These are phyloP conservation scores for Poa pratensis DNA, from an alignment of 176 grass and related monocot species.

Conservation along the genomic window DNA sequence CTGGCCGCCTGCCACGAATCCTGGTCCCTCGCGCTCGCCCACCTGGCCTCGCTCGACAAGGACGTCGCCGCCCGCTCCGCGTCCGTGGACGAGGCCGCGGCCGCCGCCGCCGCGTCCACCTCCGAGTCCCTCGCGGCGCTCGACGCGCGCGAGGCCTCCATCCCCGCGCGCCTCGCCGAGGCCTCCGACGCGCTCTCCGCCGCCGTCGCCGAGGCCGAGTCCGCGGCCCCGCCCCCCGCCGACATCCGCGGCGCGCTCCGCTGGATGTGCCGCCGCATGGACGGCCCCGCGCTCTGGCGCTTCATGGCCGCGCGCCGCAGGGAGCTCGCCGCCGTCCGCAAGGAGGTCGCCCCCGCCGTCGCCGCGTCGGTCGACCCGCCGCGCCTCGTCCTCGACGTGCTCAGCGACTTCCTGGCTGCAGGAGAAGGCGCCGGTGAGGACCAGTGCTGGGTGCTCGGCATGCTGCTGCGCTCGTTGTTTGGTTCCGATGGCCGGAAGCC, in stretches of 20 bases:
- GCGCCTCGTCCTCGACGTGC: constrained; percentile 65
- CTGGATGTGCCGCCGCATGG: constrained; percentile 84
- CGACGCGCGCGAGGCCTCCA: constrained; percentile 48
- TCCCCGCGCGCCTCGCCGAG: constrained; percentile 46
- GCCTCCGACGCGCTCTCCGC: constrained; percentile 49
- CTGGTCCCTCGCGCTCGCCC: constrained; percentile 53
- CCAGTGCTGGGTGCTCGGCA: constrained; percentile 61
- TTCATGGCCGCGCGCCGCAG: constrained; percentile 53
- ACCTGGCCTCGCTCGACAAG: constrained; percentile 66
- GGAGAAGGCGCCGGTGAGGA: constrained; percentile 37
- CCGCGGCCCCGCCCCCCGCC: constrained; percentile 37
- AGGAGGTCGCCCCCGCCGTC: constrained; percentile 54
- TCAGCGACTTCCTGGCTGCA: constrained; percentile 56
- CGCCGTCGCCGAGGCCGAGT: constrained; percentile 47
- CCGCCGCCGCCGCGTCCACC: constrained; percentile 48
- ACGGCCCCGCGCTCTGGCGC: constrained; percentile 62
- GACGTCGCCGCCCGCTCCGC: constrained; percentile 61
- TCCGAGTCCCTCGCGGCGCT: constrained; percentile 57
- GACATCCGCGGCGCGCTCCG: constrained; percentile 59
- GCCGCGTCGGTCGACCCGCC: constrained; percentile 62
- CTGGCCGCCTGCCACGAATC: constrained; percentile 50
- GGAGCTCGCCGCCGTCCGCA: constrained; percentile 51
- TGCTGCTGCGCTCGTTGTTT: constrained; percentile 61
- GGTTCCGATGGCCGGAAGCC: constrained; percentile 51
- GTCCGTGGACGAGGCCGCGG: constrained; percentile 53